Evolutionary conservation across 768 basidiomycete genomes (phyloP).

Genomic region (Daedaleopsis sinensis): DNA sequence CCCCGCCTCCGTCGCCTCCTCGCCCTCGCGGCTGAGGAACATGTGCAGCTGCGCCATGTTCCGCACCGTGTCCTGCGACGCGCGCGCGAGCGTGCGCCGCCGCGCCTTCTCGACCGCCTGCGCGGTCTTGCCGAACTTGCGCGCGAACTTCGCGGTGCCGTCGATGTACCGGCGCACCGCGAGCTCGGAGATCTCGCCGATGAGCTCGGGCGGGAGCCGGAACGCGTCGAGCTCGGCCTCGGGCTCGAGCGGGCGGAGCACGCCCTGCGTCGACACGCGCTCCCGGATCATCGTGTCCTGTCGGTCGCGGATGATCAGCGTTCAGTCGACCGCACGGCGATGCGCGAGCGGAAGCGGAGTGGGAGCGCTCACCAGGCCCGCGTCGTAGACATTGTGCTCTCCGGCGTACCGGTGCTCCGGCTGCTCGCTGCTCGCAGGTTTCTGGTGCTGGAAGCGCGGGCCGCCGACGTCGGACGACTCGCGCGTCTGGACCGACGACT

Average conservation of each 20-base stretch:
- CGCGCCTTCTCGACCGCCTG: slow-evolving; percentile 68
- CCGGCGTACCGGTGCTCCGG: slow-evolving; percentile 52
- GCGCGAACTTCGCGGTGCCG: slow-evolving; percentile 59
- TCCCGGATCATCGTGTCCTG: slow-evolving; percentile 84
- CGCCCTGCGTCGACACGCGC: slow-evolving; percentile 79
- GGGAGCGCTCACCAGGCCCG: slow-evolving; percentile 46
- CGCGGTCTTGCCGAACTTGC: slow-evolving; percentile 62
- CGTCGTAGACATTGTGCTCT: slow-evolving; percentile 57
- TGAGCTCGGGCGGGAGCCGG: slow-evolving; percentile 59
- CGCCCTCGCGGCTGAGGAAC: slow-evolving; percentile 24
- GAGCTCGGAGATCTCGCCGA: slow-evolving; percentile 78
- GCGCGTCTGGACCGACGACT: neutral
- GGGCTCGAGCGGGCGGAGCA: slow-evolving; percentile 81
- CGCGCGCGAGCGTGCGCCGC: slow-evolving; percentile 62
- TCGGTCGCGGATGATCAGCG: slow-evolving; percentile 20
- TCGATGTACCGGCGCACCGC: slow-evolving; percentile 77
- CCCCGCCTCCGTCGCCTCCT: neutral
- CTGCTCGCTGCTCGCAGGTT: slow-evolving; percentile 13
- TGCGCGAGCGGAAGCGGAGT: slow-evolving; percentile 32
- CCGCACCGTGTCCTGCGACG: slow-evolving; percentile 61
- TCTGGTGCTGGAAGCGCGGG: slow-evolving; percentile 24
- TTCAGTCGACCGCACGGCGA: neutral
- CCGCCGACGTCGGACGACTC: slow-evolving; percentile 24
- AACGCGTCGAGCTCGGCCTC: slow-evolving; percentile 68
- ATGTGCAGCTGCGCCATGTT: slow-evolving; percentile 53